Evolutionary conservation across 1,139 yeast genomes (phyloP).

Genomic region (Protomyces arabidopsidicola): DNA sequence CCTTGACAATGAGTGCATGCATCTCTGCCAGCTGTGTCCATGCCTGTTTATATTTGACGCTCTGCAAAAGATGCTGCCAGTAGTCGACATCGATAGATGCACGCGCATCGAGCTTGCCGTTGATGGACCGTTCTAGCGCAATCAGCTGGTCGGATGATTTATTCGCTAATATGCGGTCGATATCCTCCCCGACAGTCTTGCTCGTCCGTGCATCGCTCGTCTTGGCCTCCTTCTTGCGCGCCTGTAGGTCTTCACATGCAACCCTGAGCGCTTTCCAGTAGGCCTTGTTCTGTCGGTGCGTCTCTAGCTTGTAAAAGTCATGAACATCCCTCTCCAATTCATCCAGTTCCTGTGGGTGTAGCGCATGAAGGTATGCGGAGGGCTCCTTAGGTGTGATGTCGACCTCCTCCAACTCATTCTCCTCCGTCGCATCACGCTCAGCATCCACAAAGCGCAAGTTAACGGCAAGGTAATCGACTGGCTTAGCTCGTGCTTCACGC

Average conservation of each 20-base stretch:
- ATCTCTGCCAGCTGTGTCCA: conserved; percentile 32
- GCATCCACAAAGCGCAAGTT: conserved; percentile 34
- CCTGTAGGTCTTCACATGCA: conserved; percentile 28
- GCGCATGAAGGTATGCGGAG: conserved; percentile 31
- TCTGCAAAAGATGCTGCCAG: conserved; percentile 38
- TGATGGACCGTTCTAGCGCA: conserved; percentile 35
- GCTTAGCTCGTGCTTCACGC: conserved; percentile 36
- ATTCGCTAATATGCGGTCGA: conserved; percentile 37
- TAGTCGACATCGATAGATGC: conserved; percentile 38
- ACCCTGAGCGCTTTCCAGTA: conserved; percentile 35
- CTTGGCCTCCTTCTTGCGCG: conserved; percentile 22
- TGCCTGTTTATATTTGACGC: conserved; percentile 36
- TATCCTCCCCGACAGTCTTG: conserved; percentile 37
- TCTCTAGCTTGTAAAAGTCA: conserved; percentile 35
- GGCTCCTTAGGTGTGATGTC: conserved; percentile 34
- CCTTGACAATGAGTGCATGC: conserved; percentile 31
- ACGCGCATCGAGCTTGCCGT: conserved; percentile 34
- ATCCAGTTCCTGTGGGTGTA: conserved; percentile 31
- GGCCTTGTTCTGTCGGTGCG: conserved; percentile 29
- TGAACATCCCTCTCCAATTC: conserved; percentile 32
- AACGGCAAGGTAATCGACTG: conserved; percentile 37
- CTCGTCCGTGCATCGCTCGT: conserved; percentile 30
- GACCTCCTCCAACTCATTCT: conserved; percentile 32
- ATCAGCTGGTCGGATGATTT: conserved; percentile 36
- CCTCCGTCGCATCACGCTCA: conserved; percentile 32